phyloP scores from a whole-genome alignment of 2,329 filamentous ascomycete species.

The Pseudogymnoascus verrucosus region DNA sequence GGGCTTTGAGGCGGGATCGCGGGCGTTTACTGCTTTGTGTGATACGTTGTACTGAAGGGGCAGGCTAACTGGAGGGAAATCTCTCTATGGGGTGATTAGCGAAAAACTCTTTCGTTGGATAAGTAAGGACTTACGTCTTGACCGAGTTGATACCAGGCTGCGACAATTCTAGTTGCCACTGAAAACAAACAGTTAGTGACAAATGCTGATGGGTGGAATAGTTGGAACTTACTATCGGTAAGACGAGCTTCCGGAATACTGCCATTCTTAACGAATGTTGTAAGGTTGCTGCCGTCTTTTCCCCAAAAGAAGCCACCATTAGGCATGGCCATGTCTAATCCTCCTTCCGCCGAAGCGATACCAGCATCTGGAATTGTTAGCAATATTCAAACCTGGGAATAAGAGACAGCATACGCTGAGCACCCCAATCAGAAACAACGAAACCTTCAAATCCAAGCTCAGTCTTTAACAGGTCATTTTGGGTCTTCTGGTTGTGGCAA shows the following conservation, averaged over 20 bases:
- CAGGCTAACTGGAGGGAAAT: slow-evolving; percentile 43
- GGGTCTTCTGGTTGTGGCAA: slow-evolving; percentile 69
- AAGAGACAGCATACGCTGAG: slow-evolving; percentile 75
- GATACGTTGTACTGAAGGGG: slow-evolving; percentile 39
- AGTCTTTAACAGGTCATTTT: slow-evolving; percentile 77
- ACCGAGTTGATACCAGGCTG: slow-evolving; percentile 49
- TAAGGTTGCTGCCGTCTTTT: slow-evolving; percentile 38
- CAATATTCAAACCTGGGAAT: slow-evolving; percentile 71
- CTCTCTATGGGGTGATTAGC: slow-evolving; percentile 33
- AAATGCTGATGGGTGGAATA: slow-evolving; percentile 42
- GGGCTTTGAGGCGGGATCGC: slow-evolving; percentile 40
- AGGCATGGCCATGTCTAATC: slow-evolving; percentile 72
- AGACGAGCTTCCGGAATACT: slow-evolving; percentile 47
- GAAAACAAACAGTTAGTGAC: slow-evolving; percentile 60
- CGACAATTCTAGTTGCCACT: slow-evolving; percentile 58
- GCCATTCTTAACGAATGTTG: slow-evolving; percentile 51
- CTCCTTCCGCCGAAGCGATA: slow-evolving; percentile 70
- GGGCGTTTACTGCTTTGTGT: slow-evolving; percentile 46
- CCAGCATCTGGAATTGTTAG: slow-evolving; percentile 68
- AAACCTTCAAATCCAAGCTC: slow-evolving; percentile 84
- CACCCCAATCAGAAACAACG: slow-evolving; percentile 80
- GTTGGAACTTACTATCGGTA: slow-evolving; percentile 57
- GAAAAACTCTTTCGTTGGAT: not conserved
- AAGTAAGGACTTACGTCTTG: slow-evolving; percentile 58
- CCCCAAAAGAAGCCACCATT: slow-evolving; percentile 42